Base-by-base conservation (phyloP, 139 green algal genomes). In the Chlorella sp. region DNA sequence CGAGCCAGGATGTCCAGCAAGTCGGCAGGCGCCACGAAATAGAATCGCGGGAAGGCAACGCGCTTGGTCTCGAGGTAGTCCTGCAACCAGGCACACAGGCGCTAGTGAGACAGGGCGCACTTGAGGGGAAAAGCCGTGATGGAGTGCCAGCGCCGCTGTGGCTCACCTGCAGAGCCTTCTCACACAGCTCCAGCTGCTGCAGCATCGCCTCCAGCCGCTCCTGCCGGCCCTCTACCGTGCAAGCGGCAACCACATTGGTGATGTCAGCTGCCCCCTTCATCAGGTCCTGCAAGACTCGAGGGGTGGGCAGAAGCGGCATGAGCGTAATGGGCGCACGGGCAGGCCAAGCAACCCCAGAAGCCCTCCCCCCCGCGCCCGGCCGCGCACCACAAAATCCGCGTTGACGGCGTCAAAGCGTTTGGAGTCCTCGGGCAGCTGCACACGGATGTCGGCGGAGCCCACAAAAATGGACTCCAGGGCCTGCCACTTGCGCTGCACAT, bases 61-160 rank as follows among this genome's bases (percentile, higher is more conserved):
- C 95, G 91, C 90, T 98, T 98, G 51, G 95, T 98, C 89, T 98
- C 96, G 81, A 98, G 84, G 85, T 98, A 98, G 73, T 97, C 94
- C 92, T 96, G 89, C 68, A 89, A 24, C 51, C 51, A 60, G 51
- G 13, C 38, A 8, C 14, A 54, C 73, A 62, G 28, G 73, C 46
- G 73, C 1, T 46, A 46, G 51, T 60, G 13, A 60, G 51, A 19
- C n/a, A 67, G 32, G 7, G 36, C 38, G 34, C n/a, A 11, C 69
- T 60, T 20, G 51, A 11, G 51, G 51, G n/a, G n/a, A n/a, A 11
- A 60, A 70, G 32, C 64, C 30, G 32, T 17, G 6, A 7, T 20
- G n/a, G 16, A 3, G 7, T 22, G 4, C 32, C 64, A 70, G 64
- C 64, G 17, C 26, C 41, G 70, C 28, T 44, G 11, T 26, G 51